Base-by-base conservation (phyloP, 108 stramenopile genomes). In the Ochromonas danica region DNA sequence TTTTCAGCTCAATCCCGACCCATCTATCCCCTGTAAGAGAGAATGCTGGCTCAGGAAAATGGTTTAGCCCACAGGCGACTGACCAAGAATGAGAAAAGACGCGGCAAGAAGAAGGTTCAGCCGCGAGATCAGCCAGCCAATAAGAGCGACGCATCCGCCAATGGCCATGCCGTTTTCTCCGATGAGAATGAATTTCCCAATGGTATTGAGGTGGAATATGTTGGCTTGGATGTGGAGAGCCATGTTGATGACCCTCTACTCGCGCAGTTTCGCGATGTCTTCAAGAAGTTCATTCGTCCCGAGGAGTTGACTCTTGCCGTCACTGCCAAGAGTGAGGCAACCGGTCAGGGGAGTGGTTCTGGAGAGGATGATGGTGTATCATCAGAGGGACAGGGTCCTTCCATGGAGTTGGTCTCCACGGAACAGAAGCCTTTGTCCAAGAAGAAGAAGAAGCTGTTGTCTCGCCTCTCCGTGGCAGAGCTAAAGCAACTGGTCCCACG, bases 391-490 rank as follows among this genome's bases (percentile, higher is more conserved):
- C 86, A 80, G 1, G 85, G 80, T 0, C 82, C 45, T 0, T 84
- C 31, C 1, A 81, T 86, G 28, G 84, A 88, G 40, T 75, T 77
- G 40, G 77, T 71, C 0, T 39, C 40, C 41, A 71, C 14, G 25
- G 1, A 57, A 40, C 60, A 40, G 60, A 3, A 83, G 62, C n/a
- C 28, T 25, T 43, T 95, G 27, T 91, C 90, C 78, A 94, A 96
- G 81, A 91, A 92, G 36, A 91, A 96, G 80, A 85, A 90, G 61
- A 93, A 94, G 51, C 87, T 91, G 81, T 72, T 93, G 74, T 70
- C 81, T 22, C 92, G 97, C 30, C 91, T 97, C 1, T 83, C 94
- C n/a, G 91, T 99, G 1, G 96, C 98, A 10, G 92, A 94, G 83
- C 87, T 98, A 17, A 99, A 99, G 82, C 92, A 94, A 67, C 62